Base-by-base conservation (phyloP, 2,329 filamentous ascomycete species). In the Penicillium sp. region DNA sequence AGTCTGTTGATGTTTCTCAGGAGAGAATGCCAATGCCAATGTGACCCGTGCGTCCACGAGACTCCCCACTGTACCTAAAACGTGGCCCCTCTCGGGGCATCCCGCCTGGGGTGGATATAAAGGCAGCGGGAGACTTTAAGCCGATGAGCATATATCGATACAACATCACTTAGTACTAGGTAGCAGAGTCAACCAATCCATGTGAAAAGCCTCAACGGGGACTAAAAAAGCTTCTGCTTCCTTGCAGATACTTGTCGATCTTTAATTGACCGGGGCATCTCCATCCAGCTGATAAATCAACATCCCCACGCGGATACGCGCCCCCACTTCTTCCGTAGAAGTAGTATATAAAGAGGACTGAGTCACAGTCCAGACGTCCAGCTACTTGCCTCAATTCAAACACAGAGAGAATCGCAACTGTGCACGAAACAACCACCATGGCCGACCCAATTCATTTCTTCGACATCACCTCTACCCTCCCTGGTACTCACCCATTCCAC, bases 391-490 rank as follows among this genome's bases (percentile, higher is more conserved):
- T 27, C 19, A 30, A 22, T 4, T 27, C 41, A 7, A 4, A 29
- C 1, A 11, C 19, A 55, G 1, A 13, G 16, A 55, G 41, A 45
- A 6, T 22, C 19, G 6, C 19, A 22, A 25, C 22, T 25, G 22
- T 25, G 5, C 5, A 25, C 22, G 22, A 25, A 25, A n/a, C 12
- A 33, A 33, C 13, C 10, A 30, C 13, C 14, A 65, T 66, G 62
- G 29, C 59, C 7, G 38, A 61, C 12, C 63, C 64, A 1, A 60
- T 69, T 14, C 66, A 70, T 37, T 64, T 70, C 47, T 69, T 70
- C 47, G 67, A 70, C 47, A 57, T 70, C 28, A 43, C 40, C 13
- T 67, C 63, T 9, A 57, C 53, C 16, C 56, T 67, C 10, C 56
- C 61, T 42, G 62, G 64, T 66, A 54, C 28, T 40, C 36, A 28